Percentiles rank a stretch among this genome's conserved stretches.
Conservation (phyloP, 495 filamentous ascomycete genomes). For the Penicillium dipodomyicola region DNA sequence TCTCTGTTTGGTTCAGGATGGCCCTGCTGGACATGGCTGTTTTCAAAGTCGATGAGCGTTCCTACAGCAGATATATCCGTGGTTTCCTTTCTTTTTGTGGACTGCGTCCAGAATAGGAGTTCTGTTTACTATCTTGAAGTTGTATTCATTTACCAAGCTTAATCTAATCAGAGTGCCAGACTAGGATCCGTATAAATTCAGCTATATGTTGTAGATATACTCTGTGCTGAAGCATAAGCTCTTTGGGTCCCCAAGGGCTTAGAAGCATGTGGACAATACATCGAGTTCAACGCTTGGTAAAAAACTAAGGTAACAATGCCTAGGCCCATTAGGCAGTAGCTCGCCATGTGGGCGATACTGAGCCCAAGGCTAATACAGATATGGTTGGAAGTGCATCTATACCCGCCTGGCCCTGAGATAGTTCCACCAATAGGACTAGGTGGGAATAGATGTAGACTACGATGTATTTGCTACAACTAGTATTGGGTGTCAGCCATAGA, state of each 20-base stretch:
- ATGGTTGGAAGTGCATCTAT: constrained; percentile 10
- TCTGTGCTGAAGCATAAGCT: not conserved
- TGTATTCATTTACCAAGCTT: not conserved
- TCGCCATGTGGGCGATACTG: not conserved
- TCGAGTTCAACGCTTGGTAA: not conserved
- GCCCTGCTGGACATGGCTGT: constrained; percentile 10
- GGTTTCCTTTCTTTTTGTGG: constrained; percentile 14
- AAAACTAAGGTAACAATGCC: not conserved
- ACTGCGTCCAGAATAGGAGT: constrained; percentile 3
- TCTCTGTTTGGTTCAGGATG: constrained; percentile 14
- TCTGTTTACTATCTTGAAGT: not conserved
- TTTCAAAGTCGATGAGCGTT: constrained; percentile 14
- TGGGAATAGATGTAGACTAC: not conserved
- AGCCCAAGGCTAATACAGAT: not conserved
- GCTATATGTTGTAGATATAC: not conserved
- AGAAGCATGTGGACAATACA: not conserved
- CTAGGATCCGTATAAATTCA: not conserved
- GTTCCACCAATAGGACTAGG: not conserved
- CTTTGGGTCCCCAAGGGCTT: not conserved
- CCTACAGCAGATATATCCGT: constrained; percentile 16
- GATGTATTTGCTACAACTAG: too few relatives aligned
- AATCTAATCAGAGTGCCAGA: not conserved
- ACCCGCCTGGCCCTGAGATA: not conserved
- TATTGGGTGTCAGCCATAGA: too few relatives aligned
- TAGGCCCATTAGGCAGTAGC: not conserved